These are phyloP conservation scores for Flaveria trinervia DNA, from an alignment of 129 eudicot genomes.

Conservation along the genomic window DNA sequence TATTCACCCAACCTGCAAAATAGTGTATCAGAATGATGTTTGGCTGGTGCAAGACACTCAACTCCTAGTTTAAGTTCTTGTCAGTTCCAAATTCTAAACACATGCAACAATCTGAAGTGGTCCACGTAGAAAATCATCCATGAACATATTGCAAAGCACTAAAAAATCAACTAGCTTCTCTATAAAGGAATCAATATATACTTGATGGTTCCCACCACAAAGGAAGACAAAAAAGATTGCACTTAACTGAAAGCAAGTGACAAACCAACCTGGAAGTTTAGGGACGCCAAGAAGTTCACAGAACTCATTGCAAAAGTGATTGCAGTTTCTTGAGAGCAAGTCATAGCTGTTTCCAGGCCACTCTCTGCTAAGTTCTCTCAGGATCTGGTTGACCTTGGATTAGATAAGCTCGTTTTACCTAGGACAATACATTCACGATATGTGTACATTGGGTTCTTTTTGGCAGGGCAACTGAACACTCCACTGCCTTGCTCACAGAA, in stretches of 20 bases:
- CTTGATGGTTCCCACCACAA: neutral
- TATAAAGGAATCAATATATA: neutral
- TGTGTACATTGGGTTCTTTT: constrained; percentile 87
- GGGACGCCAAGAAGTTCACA: constrained; percentile 86
- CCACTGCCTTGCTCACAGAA: constrained; percentile 90
- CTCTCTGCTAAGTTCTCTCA: constrained; percentile 89
- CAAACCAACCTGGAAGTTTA: constrained; percentile 77
- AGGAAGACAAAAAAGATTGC: neutral
- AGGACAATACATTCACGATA: constrained; percentile 84
- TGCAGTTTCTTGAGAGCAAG: constrained; percentile 83
- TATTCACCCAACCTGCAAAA: constrained; percentile 92
- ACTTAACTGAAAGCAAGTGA: constrained; percentile 9
- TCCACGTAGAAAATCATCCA: neutral
- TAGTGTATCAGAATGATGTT: neutral
- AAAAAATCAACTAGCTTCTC: neutral
- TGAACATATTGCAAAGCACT: constrained; percentile 13
- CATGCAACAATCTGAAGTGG: constrained; percentile 20
- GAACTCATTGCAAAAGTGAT: constrained; percentile 91
- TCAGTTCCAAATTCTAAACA: neutral
- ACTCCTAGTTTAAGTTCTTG: neutral
- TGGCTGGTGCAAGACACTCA: constrained; percentile 1
- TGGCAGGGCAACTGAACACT: constrained; percentile 90
- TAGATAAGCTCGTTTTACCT: constrained; percentile 67
- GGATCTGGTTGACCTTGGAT: constrained; percentile 73
- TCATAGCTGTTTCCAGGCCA: constrained; percentile 94